Evolutionary conservation across 352 stramenopile genomes (phyloP), one percentile per base, ranked within the genome.

Genomic region (Globisporangium parvum): DNA sequence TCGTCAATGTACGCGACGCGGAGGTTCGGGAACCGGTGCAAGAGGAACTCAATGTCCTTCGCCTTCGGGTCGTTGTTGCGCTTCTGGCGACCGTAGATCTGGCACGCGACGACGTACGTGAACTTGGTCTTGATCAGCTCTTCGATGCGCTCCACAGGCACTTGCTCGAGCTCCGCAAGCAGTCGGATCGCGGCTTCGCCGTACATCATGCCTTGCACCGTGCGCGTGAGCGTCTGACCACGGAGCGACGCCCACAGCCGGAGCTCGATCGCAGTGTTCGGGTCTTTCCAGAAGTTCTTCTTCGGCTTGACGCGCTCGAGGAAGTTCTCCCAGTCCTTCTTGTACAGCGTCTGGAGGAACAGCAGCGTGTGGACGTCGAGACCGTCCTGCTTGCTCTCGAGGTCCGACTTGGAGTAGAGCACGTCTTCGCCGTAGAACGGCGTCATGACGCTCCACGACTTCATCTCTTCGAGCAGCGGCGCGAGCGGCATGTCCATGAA

Each of bases 401-500:
- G 67, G 70, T 99, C 97, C 11, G 71, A 87, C 70, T 98, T 97
- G 40, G 81, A 98, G 66, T 99, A 98, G 39, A 98, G 71, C 11
- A 99, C 96, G 62, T 98, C 93, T 75, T 99, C 97, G 17, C 88
- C 97, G 73, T 99, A 99, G 67, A 98, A 99, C 8, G 97, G 97
- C 37, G 97, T 99, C 66, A 99, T 91, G 48, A 98, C 95, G 60
- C 97, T 98, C 91, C 96, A 99, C 17, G 94, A 98, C 70, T 98
- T 98, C 95, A 99, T 99, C 62, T 98, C 93, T 53, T 98, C 86
- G 8, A 99, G 88, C 45, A 97, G 83, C 15, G 96, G 96, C 14
- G 97, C 95, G 55, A 96, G 71, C 0, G 97, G 97, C 86, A 99
- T 98, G 66, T 99, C 96, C 97, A 99, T 99, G 73, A 99, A 99